Evolutionary conservation across 768 basidiomycete genomes (phyloP).

Genomic region (Boletus subcaerulescens): DNA sequence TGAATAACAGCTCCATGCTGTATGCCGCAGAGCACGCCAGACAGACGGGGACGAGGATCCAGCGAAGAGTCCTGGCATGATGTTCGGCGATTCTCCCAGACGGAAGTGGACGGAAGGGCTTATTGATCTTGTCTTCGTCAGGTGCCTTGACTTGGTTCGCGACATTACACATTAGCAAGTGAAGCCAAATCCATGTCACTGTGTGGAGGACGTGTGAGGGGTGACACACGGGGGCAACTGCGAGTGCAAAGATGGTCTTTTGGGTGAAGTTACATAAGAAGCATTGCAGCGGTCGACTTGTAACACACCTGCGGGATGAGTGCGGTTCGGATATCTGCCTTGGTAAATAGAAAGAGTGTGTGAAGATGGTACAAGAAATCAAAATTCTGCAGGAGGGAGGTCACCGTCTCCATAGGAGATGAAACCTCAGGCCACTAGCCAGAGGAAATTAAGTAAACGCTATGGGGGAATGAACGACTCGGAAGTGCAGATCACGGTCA

Average conservation of each 20-base stretch:
- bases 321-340: conserved; percentile 16
- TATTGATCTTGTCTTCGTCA: conserved; percentile 41
- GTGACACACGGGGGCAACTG: conserved; percentile 20
- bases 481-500: neutral
- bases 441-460: neutral
- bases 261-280: neutral
- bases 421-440: neutral
- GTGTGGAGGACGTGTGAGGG: conserved; percentile 17
- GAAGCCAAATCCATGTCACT: conserved; percentile 42
- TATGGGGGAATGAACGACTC: neutral
- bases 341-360: conserved; percentile 25
- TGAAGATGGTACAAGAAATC: conserved; percentile 13
- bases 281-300: neutral
- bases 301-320: conserved; percentile 19
- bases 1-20: conserved; percentile 25
- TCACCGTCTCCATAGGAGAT: neutral
- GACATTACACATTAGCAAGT: conserved; percentile 38
- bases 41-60: conserved; percentile 34
- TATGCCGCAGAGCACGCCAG: conserved; percentile 30
- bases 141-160: conserved; percentile 38
- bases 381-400: neutral
- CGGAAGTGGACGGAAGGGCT: conserved; percentile 41
- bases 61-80: conserved; percentile 35
- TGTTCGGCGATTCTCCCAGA: conserved; percentile 36
- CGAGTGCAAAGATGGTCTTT: conserved; percentile 32